Conservation (phyloP, 257 asterid genomes). For the Henckelia pumila region DNA sequence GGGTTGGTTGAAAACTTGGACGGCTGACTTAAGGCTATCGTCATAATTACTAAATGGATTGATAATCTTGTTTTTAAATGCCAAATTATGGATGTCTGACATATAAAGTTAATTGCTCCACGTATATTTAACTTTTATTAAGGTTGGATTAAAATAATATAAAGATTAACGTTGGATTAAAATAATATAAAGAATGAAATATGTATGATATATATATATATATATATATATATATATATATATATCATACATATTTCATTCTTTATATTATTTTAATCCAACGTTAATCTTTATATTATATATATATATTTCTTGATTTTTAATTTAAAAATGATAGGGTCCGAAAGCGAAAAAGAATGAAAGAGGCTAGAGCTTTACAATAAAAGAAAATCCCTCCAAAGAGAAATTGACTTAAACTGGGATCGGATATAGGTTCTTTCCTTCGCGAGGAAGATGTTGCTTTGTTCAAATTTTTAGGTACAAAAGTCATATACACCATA, state of each 20-base stretch:
- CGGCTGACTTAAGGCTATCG: background rate
- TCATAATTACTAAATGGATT: conserved; percentile 8
- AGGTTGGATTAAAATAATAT: conserved; percentile 14
- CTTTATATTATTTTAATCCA: too few species aligned
- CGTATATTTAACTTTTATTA: background rate
- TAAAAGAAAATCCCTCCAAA: conserved; percentile 30
- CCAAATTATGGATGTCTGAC: conserved; percentile 37
- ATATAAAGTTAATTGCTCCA: conserved; percentile 30
- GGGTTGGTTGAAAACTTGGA: background rate
- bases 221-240: too few species aligned
- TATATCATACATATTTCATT: too few species aligned
- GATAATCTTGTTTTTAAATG: background rate
- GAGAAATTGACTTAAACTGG: conserved; percentile 27
- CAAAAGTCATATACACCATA: conserved; percentile 6
- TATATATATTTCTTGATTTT: conserved; percentile 27
- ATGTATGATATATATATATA: conserved; percentile 26
- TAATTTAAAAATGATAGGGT: conserved; percentile 17
- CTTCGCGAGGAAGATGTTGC: conserved; percentile 41
- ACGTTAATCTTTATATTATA: too few species aligned
- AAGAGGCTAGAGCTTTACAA: conserved; percentile 28
- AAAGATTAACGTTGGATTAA: conserved; percentile 9
- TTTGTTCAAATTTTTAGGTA: conserved; percentile 22
- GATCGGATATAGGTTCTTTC: conserved; percentile 36
- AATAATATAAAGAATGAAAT: conserved; percentile 31
- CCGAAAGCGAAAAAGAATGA: conserved; percentile 22